Conservation (phyloP, 257 asterid species). For the Rauvolfia tetraphylla region DNA sequence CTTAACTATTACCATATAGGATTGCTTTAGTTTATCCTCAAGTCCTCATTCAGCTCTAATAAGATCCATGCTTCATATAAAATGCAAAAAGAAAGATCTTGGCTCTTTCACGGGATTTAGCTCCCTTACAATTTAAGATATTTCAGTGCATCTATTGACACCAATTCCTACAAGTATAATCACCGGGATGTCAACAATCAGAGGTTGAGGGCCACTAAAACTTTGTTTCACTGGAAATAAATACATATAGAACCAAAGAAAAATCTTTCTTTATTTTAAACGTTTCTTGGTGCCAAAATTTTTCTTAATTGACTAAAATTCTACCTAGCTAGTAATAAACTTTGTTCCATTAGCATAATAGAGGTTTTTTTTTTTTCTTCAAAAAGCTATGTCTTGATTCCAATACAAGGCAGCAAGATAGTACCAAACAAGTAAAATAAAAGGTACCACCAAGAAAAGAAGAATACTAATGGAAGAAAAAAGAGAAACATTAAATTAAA, state of each 20-base stretch:
- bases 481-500: neutral
- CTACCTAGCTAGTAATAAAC: neutral
- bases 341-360: neutral
- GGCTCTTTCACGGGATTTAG: neutral
- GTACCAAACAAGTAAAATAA: neutral
- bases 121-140: neutral
- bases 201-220: neutral
- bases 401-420: neutral
- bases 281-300: neutral
- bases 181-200: neutral
- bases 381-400: neutral
- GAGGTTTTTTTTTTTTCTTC: neutral
- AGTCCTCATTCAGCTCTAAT: neutral
- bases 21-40: neutral
- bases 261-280: neutral
- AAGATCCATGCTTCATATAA: neutral
- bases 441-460: neutral
- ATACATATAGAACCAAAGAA: neutral
- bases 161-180: neutral
- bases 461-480: neutral
- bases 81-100: neutral
- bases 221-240: neutral
- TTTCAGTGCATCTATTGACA: neutral
- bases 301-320: neutral
- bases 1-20: neutral